These are phyloP conservation scores for Hippophae rhamnoides DNA, from an alignment of 306 rosid species.

Conservation along the genomic window DNA sequence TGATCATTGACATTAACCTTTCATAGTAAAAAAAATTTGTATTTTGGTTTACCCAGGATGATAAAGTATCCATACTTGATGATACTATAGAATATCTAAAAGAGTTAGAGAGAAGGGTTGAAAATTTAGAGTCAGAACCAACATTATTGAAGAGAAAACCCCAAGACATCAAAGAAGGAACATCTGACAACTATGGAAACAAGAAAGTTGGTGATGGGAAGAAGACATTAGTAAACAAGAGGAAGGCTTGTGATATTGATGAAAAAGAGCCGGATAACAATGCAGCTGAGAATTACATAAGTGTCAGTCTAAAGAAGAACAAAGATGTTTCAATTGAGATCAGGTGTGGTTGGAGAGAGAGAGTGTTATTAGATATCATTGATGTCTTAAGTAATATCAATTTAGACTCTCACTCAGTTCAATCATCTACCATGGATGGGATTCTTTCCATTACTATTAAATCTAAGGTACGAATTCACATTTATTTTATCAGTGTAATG, in stretches of 20 bases:
- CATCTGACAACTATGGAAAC: conserved; percentile 50
- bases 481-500: too few relatives aligned
- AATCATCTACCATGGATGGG: conserved; percentile 60
- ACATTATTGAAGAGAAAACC: conserved; percentile 33
- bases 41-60: conserved; percentile 45
- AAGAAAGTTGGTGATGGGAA: conserved; percentile 32
- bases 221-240: conserved; percentile 49
- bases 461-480: conserved; percentile 43
- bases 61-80: conserved; percentile 77
- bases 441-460: conserved; percentile 45
- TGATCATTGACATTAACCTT: background rate
- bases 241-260: conserved; percentile 52
- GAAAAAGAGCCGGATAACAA: conserved; percentile 28
- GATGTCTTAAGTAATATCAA: conserved; percentile 44
- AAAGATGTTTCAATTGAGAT: conserved; percentile 46
- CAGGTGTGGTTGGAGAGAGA: conserved; percentile 44
- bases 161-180: conserved; percentile 53
- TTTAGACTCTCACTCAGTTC: conserved; percentile 62
- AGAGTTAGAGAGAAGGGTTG: conserved; percentile 62
- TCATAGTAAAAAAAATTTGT: background rate
- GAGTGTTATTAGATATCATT: conserved; percentile 54
- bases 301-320: conserved; percentile 31
- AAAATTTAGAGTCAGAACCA: conserved; percentile 46
- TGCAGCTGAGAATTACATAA: conserved; percentile 25
- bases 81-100: conserved; percentile 61